These are phyloP conservation scores for Oryza meridionalis DNA, from an alignment of 176 grass and related monocot genomes.

Conservation along the genomic window DNA sequence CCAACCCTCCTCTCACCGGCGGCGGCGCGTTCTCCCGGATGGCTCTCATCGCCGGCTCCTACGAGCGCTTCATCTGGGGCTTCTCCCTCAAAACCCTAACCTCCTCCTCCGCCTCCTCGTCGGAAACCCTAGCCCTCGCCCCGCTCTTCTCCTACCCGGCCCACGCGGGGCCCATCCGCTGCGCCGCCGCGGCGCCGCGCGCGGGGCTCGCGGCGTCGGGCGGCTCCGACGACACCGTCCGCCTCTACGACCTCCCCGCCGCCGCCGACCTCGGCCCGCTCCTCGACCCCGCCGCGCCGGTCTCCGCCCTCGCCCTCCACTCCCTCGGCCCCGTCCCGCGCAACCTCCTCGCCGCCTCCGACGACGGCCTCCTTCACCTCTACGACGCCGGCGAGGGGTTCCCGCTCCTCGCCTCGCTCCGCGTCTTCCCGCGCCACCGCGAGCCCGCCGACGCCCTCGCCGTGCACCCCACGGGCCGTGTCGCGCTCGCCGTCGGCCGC, in stretches of 20 bases:
- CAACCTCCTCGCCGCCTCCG: slow-evolving; percentile 86
- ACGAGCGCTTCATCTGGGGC: slow-evolving; percentile 98
- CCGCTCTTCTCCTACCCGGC: slow-evolving; percentile 84
- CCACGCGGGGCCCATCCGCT: slow-evolving; percentile 79
- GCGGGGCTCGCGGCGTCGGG: slow-evolving; percentile 59
- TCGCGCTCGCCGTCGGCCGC: slow-evolving; percentile 75
- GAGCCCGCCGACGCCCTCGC: slow-evolving; percentile 54
- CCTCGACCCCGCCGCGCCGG: slow-evolving; percentile 68
- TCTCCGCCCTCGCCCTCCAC: slow-evolving; percentile 87
- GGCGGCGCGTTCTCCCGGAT: slow-evolving; percentile 25
- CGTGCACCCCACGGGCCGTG: slow-evolving; percentile 68
- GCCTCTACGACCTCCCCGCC: slow-evolving; percentile 79
- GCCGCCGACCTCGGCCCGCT: slow-evolving; percentile 74
- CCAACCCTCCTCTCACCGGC: not conserved
- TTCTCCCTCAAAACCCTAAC: slow-evolving; percentile 75
- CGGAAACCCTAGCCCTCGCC: slow-evolving; percentile 37
- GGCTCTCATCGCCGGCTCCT: slow-evolving; percentile 88
- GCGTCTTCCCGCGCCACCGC: slow-evolving; percentile 34
- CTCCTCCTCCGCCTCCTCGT: not conserved
- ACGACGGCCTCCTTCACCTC: slow-evolving; percentile 76
- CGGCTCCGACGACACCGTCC: slow-evolving; percentile 71
- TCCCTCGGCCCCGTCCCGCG: slow-evolving; percentile 64
- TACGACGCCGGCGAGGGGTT: slow-evolving; percentile 77
- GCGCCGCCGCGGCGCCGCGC: slow-evolving; percentile 52
- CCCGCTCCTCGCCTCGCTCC: slow-evolving; percentile 63